Conservation (phyloP, 2,329 filamentous ascomycete species). For the Dactylonectria estremocensis region DNA sequence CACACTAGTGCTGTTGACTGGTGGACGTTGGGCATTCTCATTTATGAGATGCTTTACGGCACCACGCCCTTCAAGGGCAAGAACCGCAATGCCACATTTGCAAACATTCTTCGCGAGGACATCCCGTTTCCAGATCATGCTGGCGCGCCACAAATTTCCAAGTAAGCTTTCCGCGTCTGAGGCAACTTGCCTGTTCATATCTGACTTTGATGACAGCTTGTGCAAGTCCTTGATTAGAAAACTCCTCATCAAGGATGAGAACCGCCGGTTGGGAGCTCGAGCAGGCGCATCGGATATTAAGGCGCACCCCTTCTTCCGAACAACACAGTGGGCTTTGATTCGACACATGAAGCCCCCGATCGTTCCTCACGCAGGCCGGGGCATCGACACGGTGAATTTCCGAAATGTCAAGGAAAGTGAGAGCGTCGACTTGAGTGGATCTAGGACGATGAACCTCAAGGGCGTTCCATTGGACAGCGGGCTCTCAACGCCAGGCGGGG, state of each 20-base stretch:
- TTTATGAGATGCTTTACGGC: slow-evolving; percentile 99
- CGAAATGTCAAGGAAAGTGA: slow-evolving; percentile 97
- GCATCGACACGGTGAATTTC: slow-evolving; percentile 96
- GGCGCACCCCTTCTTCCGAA: slow-evolving; percentile 94
- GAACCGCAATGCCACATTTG: slow-evolving; percentile 98
- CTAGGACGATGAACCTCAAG: slow-evolving; percentile 70
- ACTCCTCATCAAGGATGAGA: slow-evolving; percentile 97
- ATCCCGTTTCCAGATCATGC: slow-evolving; percentile 95
- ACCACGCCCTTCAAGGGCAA: slow-evolving; percentile 99
- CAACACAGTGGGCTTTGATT: slow-evolving; percentile 96
- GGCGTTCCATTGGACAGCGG: slow-evolving; percentile 91
- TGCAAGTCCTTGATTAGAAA: slow-evolving; percentile 98
- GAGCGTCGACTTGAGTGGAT: slow-evolving; percentile 86
- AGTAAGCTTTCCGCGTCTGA: slow-evolving; percentile 70
- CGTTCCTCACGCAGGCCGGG: slow-evolving; percentile 90
- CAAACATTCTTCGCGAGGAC: slow-evolving; percentile 95
- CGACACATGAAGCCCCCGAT: slow-evolving; percentile 99
- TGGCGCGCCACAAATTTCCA: slow-evolving; percentile 87
- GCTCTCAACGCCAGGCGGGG: slow-evolving; percentile 86
- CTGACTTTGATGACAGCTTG: slow-evolving; percentile 69
- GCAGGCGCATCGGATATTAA: slow-evolving; percentile 98
- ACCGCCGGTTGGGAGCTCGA: slow-evolving; percentile 90
- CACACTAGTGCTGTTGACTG: slow-evolving; percentile 99
- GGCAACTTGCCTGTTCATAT: slow-evolving; percentile 1
- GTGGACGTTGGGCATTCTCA: slow-evolving; percentile 98